A percentile compares a stretch with the other conserved stretches of the same genome.
Evolutionary conservation across 148 eudicot genomes (phyloP).

Genomic region (Rhododendron williamsianum): DNA sequence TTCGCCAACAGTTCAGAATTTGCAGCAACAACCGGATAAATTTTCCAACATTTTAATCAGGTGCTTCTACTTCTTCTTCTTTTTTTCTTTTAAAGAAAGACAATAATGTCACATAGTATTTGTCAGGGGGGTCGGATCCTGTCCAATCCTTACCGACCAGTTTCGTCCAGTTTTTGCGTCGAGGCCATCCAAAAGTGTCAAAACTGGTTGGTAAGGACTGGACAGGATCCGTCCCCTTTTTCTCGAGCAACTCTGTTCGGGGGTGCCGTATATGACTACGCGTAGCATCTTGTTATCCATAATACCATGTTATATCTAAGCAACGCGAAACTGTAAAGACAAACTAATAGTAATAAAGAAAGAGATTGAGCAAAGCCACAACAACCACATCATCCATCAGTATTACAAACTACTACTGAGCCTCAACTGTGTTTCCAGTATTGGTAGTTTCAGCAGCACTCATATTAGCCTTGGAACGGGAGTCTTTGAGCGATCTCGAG

Average conservation of each 20-base stretch:
- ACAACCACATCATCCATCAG: background rate
- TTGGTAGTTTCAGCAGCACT: background rate
- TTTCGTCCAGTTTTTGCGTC: no score
- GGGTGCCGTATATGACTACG: background rate
- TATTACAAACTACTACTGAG: background rate
- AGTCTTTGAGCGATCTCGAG: background rate
- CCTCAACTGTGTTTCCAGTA: background rate
- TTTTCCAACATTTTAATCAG: no score
- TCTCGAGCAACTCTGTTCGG: no score
- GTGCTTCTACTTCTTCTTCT: no score
- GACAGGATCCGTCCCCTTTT: no score
- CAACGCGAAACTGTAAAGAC: background rate
- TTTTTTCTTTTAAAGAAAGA: background rate
- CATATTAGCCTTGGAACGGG: conserved; percentile 6
- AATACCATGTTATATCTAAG: background rate
- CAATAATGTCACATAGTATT: no score
- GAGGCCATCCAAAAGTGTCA: no score
- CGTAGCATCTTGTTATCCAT: background rate
- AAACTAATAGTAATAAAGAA: background rate
- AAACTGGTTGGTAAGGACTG: no score
- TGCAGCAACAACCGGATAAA: no score
- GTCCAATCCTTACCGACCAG: no score
- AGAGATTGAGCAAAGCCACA: background rate
- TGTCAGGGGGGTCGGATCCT: no score
- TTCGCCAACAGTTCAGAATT: no score